These are phyloP conservation scores for Collybiopsis luxurians DNA, from an alignment of 768 basidiomycete species.

Conservation along the genomic window DNA sequence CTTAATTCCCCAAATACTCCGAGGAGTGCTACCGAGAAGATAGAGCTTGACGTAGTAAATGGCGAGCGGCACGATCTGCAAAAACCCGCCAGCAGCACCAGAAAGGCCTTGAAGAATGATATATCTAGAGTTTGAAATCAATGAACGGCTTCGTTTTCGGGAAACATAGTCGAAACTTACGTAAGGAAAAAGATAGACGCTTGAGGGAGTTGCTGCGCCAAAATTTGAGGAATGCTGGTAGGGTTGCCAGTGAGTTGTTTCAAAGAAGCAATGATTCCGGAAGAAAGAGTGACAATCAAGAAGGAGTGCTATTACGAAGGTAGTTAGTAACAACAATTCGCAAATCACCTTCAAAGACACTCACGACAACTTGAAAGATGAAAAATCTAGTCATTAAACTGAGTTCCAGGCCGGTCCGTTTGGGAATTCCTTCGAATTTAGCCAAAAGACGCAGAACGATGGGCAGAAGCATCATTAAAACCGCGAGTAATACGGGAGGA, in stretches of 20 bases:
- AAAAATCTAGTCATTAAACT: constrained; percentile 92
- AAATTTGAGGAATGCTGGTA: constrained; percentile 57
- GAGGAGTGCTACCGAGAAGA: constrained; percentile 85
- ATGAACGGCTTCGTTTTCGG: too few relatives aligned
- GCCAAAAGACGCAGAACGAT: constrained; percentile 80
- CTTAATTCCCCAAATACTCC: constrained; percentile 82
- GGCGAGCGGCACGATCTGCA: constrained; percentile 70
- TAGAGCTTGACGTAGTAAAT: constrained; percentile 91
- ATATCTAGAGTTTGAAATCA: constrained; percentile 41
- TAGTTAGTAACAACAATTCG: background rate
- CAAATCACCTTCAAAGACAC: constrained; percentile 26
- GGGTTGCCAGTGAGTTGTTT: constrained; percentile 65
- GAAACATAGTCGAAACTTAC: constrained; percentile 31
- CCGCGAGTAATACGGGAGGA: constrained; percentile 82
- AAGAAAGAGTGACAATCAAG: constrained; percentile 81
- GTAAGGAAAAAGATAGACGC: constrained; percentile 92
- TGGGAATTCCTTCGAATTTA: constrained; percentile 88
- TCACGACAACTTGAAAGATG: constrained; percentile 86
- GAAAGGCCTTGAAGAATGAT: constrained; percentile 79
- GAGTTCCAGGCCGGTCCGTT: constrained; percentile 78
- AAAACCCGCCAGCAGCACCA: constrained; percentile 75
- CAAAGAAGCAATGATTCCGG: constrained; percentile 79
- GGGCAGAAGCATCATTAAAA: constrained; percentile 86
- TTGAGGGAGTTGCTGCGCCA: constrained; percentile 77
- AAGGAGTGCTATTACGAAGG: constrained; percentile 73